These are phyloP conservation scores for Venturia aucupariae DNA, from an alignment of 2,329 filamentous ascomycete genomes.

Conservation along the genomic window DNA sequence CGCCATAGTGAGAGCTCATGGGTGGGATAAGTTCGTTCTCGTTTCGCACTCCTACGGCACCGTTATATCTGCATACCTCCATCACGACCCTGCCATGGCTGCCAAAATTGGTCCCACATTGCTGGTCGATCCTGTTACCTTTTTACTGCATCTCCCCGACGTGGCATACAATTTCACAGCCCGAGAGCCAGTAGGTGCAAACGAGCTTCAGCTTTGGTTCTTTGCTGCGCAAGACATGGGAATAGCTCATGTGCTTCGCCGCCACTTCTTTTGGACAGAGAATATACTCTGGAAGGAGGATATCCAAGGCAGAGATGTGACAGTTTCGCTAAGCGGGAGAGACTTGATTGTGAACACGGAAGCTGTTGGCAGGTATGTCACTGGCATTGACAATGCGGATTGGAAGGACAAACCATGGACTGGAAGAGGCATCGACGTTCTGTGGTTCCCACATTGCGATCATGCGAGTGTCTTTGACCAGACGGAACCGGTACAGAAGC, in stretches of 20 bases:
- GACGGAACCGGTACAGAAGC: not conserved
- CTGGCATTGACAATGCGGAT: constrained; percentile 23
- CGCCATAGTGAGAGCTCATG: constrained; percentile 48
- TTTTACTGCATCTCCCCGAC: constrained; percentile 59
- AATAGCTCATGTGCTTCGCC: constrained; percentile 53
- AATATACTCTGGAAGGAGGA: constrained; percentile 64
- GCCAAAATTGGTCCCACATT: constrained; percentile 38
- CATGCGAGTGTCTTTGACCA: constrained; percentile 8
- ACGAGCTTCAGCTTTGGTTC: constrained; percentile 58
- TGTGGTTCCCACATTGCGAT: constrained; percentile 5
- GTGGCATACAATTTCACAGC: constrained; percentile 64
- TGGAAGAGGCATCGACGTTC: not conserved
- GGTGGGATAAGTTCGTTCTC: constrained; percentile 50
- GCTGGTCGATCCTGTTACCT: constrained; percentile 55
- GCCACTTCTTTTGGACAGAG: constrained; percentile 64
- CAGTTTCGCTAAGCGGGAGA: constrained; percentile 48
- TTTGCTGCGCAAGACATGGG: constrained; percentile 60
- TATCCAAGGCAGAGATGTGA: constrained; percentile 35
- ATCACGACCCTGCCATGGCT: constrained; percentile 37
- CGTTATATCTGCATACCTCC: constrained; percentile 52
- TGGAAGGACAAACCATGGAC: constrained; percentile 5
- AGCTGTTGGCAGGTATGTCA: constrained; percentile 50
- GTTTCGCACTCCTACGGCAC: constrained; percentile 55
- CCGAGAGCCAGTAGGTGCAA: constrained; percentile 39
- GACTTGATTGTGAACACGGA: constrained; percentile 58